These are phyloP conservation scores for Penstemon barbatus DNA, from an alignment of 257 asterid genomes.

Conservation along the genomic window DNA sequence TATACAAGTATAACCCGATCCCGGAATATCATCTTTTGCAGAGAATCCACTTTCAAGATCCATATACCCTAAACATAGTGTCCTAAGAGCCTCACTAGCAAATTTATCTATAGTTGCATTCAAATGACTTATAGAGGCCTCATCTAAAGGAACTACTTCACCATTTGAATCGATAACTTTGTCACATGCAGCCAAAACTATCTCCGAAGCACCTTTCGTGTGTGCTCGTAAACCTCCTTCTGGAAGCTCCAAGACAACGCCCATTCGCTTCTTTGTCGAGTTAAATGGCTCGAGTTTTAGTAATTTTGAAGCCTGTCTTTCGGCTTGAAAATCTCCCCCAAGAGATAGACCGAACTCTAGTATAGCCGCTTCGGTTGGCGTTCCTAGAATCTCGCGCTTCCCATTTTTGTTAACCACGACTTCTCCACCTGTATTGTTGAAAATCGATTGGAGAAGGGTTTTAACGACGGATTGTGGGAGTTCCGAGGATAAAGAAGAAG, in stretches of 20 bases:
- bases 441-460: constrained; percentile 64
- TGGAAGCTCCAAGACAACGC: constrained; percentile 70
- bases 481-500: constrained; percentile 35
- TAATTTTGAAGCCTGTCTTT: constrained; percentile 45
- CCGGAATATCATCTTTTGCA: constrained; percentile 56
- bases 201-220: constrained; percentile 89
- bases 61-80: constrained; percentile 74
- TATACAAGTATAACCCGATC: constrained; percentile 64
- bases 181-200: constrained; percentile 72
- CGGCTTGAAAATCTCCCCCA: constrained; percentile 69
- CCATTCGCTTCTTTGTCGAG: constrained; percentile 84
- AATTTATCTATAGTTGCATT: constrained; percentile 56
- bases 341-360: constrained; percentile 72
- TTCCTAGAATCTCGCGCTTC: constrained; percentile 68
- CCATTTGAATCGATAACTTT: constrained; percentile 64
- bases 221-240: constrained; percentile 74
- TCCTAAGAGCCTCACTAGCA: constrained; percentile 84
- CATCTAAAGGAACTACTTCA: constrained; percentile 57
- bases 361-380: constrained; percentile 92
- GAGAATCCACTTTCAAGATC: constrained; percentile 71
- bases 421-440: constrained; percentile 85
- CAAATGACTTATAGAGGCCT: constrained; percentile 40
- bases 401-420: constrained; percentile 65
- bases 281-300: constrained; percentile 83
- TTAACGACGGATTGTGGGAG: constrained; percentile 46